Base-by-base conservation (phyloP, 257 asterid species). In the Petunia axillaris region DNA sequence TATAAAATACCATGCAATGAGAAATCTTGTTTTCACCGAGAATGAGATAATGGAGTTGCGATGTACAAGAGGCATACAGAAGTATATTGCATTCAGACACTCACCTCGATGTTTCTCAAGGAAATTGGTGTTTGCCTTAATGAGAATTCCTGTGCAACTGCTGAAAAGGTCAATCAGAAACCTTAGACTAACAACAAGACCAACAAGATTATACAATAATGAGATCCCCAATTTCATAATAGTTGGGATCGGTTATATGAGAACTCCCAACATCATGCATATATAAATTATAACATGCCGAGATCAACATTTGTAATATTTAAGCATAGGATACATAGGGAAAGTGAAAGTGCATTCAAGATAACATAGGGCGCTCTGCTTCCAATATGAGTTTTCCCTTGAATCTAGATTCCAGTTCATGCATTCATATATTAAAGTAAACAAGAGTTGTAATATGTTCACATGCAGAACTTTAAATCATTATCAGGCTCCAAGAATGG, bases 361-460 rank as follows among this genome's bases (percentile, higher is more conserved):
- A 83, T 80, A 81, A 92, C 99, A 97, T 90, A 73, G 90, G 89
- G 50, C 97, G 91, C 78, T 95, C 99, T 62, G 91, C 97, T 83
- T 95, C 97, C 79, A 95, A 67, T 25, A 25, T 25, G 25, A 25
- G 25, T 25, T 25, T 25, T 25, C 25, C 25, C 25, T 25, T 25
- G 25, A 25, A 25, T 25, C 25, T 25, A 25, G 25, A 25, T 25
- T 25, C 25, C 25, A 25, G 25, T 25, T 25, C 25, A 25, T 25
- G 25, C 25, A 25, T 25, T 25, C 25, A 25, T 25, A 25, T 25
- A 25, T 25, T 25, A 25, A 25, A 25, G 25, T 25, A 25, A 25
- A 25, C 25, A 25, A 25, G 25, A 25, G 25, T 25, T 25, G 25
- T 25, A 25, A 25, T 25, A 25, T 25, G 25, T 25, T 25, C 25